A percentile compares a stretch with the other conserved stretches of the same genome.
These are phyloP conservation scores for Monilinia aucupariae DNA, from an alignment of 2,329 filamentous ascomycete genomes.

Conservation along the genomic window DNA sequence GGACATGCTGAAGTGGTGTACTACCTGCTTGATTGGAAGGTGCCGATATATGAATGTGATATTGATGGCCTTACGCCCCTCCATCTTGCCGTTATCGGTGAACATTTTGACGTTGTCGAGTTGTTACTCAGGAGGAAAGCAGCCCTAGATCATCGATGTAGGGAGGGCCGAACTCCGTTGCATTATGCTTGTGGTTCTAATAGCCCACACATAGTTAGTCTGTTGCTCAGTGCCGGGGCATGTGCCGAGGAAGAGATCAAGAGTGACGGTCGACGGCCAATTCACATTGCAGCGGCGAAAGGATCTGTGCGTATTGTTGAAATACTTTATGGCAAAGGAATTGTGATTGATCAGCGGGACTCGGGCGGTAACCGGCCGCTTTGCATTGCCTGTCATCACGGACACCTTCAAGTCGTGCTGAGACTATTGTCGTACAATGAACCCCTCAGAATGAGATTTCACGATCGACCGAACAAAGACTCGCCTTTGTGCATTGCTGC, in stretches of 20 bases:
- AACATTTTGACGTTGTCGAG: too few relatives aligned
- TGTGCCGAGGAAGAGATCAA: too few relatives aligned
- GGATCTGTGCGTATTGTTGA: constrained; percentile 7
- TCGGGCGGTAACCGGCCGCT: constrained; percentile 9
- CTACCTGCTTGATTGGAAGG: constrained; percentile 5
- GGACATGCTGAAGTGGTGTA: constrained; percentile 9
- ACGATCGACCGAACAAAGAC: constrained; percentile 8
- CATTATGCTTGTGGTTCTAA: too few relatives aligned
- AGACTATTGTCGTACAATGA: constrained; percentile 12
- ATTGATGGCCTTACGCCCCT: too few relatives aligned
- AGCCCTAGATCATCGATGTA: too few relatives aligned
- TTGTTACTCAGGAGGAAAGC: too few relatives aligned
- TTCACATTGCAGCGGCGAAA: constrained; percentile 18
- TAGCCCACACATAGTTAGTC: too few relatives aligned
- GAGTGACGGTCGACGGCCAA: constrained; percentile 10
- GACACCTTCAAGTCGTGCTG: constrained; percentile 16
- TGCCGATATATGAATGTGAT: constrained; percentile 9
- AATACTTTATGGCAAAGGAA: background rate
- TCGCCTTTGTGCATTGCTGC: constrained; percentile 18
- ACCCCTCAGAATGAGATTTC: constrained; percentile 8
- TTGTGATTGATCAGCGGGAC: background rate
- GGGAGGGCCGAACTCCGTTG: too few relatives aligned
- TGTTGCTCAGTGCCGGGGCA: too few relatives aligned
- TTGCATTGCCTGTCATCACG: constrained; percentile 16
- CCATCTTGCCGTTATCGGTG: too few relatives aligned